Percentiles rank a stretch among this genome's conserved stretches.
Evolutionary conservation across 768 basidiomycete species (phyloP).

Genomic region (Bullera alba): DNA sequence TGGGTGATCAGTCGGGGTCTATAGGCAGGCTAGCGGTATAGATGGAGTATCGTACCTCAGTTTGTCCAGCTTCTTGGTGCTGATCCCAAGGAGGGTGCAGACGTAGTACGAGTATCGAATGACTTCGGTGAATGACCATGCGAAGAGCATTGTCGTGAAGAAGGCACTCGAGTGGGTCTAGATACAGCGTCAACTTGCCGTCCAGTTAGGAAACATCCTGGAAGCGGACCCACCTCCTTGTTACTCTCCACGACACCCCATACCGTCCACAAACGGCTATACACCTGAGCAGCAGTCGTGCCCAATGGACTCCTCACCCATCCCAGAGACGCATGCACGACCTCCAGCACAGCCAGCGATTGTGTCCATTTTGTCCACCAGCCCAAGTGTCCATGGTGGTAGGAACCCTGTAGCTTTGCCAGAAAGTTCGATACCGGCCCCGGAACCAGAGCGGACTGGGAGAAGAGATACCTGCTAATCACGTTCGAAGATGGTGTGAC

Average conservation of each 20-base stretch:
- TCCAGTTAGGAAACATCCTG: background rate
- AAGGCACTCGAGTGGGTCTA: constrained; percentile 62
- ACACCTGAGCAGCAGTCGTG: constrained; percentile 73
- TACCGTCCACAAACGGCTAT: constrained; percentile 70
- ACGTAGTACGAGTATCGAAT: constrained; percentile 88
- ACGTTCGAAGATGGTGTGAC: background rate
- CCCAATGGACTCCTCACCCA: constrained; percentile 69
- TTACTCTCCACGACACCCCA: constrained; percentile 74
- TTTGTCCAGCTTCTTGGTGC: constrained; percentile 48
- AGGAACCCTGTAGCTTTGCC: constrained; percentile 56
- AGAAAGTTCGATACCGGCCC: constrained; percentile 42
- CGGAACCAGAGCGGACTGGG: constrained; percentile 22
- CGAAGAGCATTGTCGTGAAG: constrained; percentile 83
- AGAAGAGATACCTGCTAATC: constrained; percentile 1
- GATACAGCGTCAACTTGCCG: background rate
- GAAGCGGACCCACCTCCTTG: constrained; percentile 51
- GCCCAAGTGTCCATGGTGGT: constrained; percentile 55
- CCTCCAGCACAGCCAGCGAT: constrained; percentile 73
- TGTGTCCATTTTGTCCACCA: constrained; percentile 64
- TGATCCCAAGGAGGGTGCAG: constrained; percentile 55
- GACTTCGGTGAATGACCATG: constrained; percentile 87
- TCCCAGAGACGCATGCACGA: constrained; percentile 69
- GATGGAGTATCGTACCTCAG: constrained; percentile 31
- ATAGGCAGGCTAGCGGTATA: no score
- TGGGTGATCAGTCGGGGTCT: background rate